Percentiles rank a stretch among this genome's conserved stretches.
Conservation (phyloP, 495 filamentous ascomycete species). For the Penicillium lividum region DNA sequence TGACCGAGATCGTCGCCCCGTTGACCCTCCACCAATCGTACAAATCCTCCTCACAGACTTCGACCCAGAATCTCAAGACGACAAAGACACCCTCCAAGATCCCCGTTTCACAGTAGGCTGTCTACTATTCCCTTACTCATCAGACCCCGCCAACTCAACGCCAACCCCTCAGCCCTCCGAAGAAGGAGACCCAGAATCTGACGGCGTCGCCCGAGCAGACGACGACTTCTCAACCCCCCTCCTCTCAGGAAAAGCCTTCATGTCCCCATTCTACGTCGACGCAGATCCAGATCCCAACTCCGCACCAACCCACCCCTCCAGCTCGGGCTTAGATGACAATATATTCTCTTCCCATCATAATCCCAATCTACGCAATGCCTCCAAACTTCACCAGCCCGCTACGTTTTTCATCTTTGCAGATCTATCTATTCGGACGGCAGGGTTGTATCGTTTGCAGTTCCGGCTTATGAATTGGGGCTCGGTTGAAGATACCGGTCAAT, state of each 20-base stretch:
- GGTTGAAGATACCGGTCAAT: conserved; percentile 54
- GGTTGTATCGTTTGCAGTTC: conserved; percentile 79
- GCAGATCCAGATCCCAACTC: conserved; percentile 49
- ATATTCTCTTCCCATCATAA: not conserved
- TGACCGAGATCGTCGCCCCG: conserved; percentile 87
- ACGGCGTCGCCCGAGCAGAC: conserved; percentile 25
- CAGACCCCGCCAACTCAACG: conserved; percentile 16
- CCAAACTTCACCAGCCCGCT: conserved; percentile 31
- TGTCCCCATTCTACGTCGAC: conserved; percentile 43
- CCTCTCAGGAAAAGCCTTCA: conserved; percentile 44
- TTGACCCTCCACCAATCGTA: conserved; percentile 94
- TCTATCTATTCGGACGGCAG: conserved; percentile 85
- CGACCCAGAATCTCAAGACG: conserved; percentile 48
- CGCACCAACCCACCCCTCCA: conserved; percentile 66
- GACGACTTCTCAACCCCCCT: conserved; percentile 34
- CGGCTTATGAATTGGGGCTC: conserved; percentile 71
- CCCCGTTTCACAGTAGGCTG: conserved; percentile 85
- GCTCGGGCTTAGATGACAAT: conserved; percentile 26
- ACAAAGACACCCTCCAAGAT: conserved; percentile 65
- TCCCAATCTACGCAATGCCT: conserved; percentile 19
- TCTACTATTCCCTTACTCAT: conserved; percentile 53
- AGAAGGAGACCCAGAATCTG: conserved; percentile 50
- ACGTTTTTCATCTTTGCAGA: conserved; percentile 94
- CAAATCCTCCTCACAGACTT: conserved; percentile 76
- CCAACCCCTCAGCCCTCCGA: conserved; percentile 9